Evolutionary conservation across 257 asterid species (phyloP).

Genomic region (Rehmannia glutinosa): DNA sequence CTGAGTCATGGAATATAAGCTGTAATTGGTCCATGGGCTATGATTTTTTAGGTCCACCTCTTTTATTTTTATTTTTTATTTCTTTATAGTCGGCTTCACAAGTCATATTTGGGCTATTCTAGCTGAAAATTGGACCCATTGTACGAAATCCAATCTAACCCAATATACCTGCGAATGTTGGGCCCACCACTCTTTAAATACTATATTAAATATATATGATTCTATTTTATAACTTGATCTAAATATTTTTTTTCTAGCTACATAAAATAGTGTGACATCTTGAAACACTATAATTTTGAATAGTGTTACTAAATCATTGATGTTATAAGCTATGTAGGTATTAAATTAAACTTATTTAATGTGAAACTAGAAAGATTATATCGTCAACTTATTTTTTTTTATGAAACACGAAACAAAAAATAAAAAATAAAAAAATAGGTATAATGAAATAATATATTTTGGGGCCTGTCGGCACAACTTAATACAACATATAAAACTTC

Average conservation of each 20-base stretch:
- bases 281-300: too few species aligned
- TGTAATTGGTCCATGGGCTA: constrained; percentile 34
- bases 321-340: too few species aligned
- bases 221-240: not conserved
- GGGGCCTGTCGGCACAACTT: not conserved
- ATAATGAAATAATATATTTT: not conserved
- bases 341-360: too few species aligned
- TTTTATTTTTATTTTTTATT: not conserved
- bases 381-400: too few species aligned
- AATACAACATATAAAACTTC: not conserved
- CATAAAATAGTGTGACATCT: too few species aligned
- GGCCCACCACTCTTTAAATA: not conserved
- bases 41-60: constrained; percentile 12
- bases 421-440: not conserved
- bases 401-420: too few species aligned
- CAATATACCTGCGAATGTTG: constrained; percentile 1
- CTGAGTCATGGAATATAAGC: constrained; percentile 11
- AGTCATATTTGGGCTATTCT: not conserved
- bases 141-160: not conserved
- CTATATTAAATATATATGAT: not conserved
- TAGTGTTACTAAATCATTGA: too few species aligned
- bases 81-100: not conserved
- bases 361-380: too few species aligned
- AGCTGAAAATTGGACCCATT: not conserved
- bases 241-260: too few species aligned